phyloP scores from a whole-genome alignment of 768 basidiomycete genomes.

The Omphalotus guepiniiformis region DNA sequence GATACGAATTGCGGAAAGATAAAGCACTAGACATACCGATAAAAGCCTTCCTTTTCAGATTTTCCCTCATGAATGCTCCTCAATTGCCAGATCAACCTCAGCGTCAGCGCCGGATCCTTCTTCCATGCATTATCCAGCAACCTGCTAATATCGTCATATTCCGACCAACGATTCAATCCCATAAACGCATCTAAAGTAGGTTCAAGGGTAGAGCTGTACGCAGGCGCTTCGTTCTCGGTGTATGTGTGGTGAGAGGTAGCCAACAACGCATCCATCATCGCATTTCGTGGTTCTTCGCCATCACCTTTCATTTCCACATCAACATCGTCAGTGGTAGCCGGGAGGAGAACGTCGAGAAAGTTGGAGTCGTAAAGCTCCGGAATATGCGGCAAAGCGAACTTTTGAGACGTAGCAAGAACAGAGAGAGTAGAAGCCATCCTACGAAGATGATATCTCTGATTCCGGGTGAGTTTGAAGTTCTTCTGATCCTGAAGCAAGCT shows the following conservation, averaged over 20 bases:
- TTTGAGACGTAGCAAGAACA: slow-evolving; percentile 32
- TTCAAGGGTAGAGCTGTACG: slow-evolving; percentile 47
- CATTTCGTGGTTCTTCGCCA: slow-evolving; percentile 25
- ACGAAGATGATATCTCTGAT: too few species aligned
- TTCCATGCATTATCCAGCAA: slow-evolving; percentile 50
- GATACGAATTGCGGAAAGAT: background rate
- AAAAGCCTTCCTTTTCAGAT: slow-evolving; percentile 55
- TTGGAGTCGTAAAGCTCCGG: slow-evolving; percentile 54
- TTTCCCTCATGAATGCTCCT: slow-evolving; percentile 72
- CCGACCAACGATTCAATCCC: slow-evolving; percentile 26
- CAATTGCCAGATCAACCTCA: slow-evolving; percentile 63
- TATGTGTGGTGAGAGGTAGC: slow-evolving; percentile 36
- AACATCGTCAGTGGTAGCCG: slow-evolving; percentile 16
- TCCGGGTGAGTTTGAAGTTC: too few species aligned
- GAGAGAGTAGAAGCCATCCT: slow-evolving; percentile 2
- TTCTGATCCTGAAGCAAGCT: too few species aligned
- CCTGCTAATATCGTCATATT: slow-evolving; percentile 20
- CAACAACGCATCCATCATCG: slow-evolving; percentile 54
- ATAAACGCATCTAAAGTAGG: slow-evolving; percentile 56
- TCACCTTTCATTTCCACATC: background rate
- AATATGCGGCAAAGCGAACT: slow-evolving; percentile 49
- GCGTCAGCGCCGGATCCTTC: slow-evolving; percentile 53
- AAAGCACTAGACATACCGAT: slow-evolving; percentile 32
- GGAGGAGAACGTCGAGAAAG: slow-evolving; percentile 56
- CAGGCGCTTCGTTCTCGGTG: slow-evolving; percentile 49